Evolutionary conservation across 306 rosid species (phyloP), one percentile per base, ranked within the genome.

Genomic region (Spatholobus suberectus): DNA sequence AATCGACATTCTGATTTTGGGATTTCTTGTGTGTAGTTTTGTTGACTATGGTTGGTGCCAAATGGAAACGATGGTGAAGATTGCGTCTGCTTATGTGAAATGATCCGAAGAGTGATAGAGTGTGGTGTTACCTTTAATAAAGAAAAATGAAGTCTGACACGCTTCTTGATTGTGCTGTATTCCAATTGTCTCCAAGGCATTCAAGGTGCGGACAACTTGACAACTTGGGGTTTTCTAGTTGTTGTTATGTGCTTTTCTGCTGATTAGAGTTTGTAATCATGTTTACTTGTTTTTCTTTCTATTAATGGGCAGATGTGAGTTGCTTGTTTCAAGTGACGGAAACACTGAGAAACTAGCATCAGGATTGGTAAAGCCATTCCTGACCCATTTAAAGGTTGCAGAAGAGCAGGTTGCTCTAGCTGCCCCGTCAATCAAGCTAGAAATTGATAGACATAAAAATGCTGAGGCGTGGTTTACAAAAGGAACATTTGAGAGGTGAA

Each of bases 401-500:
- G 97, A 96, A 79, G 97, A 96, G 88, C 95, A 94, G 92, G 90
- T 84, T 89, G 92, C 95, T 26, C 90, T 72, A 63, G 81, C 97
- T 8, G 95, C 81, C 75, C 94, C 80, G 80, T 85, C 93, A n/a
- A 88, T 96, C 58, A 96, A 86, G 87, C 95, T 96, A 58, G 98
- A 94, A 77, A 86, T 84, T 70, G 98, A 91, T 83, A 89, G 86
- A 61, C 78, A 46, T 73, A 87, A 76, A 87, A 86, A 89, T 88
- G 89, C 89, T 9, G 92, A 87, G 85, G 58, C 82, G 0, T 96
- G 99, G 99, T 96, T 96, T 88, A 94, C 98, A 1, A 96, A 92
- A 89, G 99, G 97, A 91, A 94, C 99, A 14, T 89, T 96, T 74
- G 99, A 94, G 91, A 96, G 98, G 99, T 95, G 69, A 52, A 49